Evolutionary conservation across 139 green algal species (phyloP), one percentile per base, ranked within the genome.

Genomic region (Chlorella sorokiniana): DNA sequence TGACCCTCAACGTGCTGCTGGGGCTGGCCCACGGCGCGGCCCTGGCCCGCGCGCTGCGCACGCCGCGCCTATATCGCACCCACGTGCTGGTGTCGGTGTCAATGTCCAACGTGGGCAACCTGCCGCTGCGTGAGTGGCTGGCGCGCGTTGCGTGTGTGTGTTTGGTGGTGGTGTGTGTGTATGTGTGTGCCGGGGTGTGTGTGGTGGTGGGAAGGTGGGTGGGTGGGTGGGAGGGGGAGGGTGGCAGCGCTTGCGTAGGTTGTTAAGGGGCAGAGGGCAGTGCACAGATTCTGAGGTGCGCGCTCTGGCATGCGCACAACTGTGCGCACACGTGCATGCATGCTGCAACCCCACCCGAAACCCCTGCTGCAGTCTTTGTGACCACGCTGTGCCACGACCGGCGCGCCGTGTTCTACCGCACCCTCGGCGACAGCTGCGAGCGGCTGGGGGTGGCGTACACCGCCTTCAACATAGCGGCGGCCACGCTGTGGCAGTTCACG

Each of bases 401-500:
- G 40, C 27, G n/a, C 2, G 64, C 79, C 31, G 9, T 83, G 0
- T 86, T 86, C 33, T 79, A 45, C 18, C 52, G 78, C 14, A 33
- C 64, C 29, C 44, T 88, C 37, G 84, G 84, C 33, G 73, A 72
- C 45, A 25, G 63, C 4, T 88, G 84, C 61, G 78, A 76, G 44
- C 42, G 37, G 27, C 4, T 71, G 27, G 80, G 80, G 8, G 64
- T 86, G 1, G 78, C 69, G 6, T 83, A 83, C 78, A 72, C 68
- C 0, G 69, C 70, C 18, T 82, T 88, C 72, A 71, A 85, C 78
- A 88, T 88, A 5, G 65, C 54, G 0, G 71, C 61, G 1, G 84
- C 78, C 69, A 88, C 84, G 3, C 44, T 85, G 16, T 80, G 78
- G 56, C 84, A 88, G 56, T 88, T 88, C 77, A 85, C 78, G 5